Percentiles rank a stretch among this genome's conserved stretches.
Evolutionary conservation across 2,329 filamentous ascomycete genomes (phyloP).

Genomic region (Alternaria sp.): DNA sequence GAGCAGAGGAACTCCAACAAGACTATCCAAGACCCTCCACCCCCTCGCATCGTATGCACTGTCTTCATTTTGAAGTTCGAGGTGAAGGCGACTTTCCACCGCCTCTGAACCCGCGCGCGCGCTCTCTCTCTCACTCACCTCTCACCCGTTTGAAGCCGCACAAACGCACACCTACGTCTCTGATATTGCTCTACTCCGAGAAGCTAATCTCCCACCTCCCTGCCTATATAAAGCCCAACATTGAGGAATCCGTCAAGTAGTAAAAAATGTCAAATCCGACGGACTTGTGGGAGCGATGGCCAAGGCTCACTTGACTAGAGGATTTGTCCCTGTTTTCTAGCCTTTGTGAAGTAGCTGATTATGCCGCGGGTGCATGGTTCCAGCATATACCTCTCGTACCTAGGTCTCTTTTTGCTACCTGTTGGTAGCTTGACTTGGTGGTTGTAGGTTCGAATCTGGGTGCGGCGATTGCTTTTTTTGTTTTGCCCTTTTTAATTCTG

Average conservation of each 20-base stretch:
- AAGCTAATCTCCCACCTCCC: not conserved
- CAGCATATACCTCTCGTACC: constrained; percentile 11
- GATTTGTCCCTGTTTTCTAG: constrained; percentile 5
- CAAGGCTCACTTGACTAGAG: constrained; percentile 1
- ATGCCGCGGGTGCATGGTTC: not conserved
- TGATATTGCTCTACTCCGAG: not conserved
- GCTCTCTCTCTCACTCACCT: not conserved
- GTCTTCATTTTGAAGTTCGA: not conserved
- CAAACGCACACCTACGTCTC: not conserved
- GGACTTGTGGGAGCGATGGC: constrained; percentile 2
- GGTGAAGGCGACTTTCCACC: constrained; percentile 3
- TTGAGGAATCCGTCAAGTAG: not conserved
- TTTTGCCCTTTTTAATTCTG: not conserved
- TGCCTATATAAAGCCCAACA: not conserved
- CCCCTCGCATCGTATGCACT: not conserved
- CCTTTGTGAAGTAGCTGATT: constrained; percentile 7
- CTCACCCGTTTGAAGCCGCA: not conserved
- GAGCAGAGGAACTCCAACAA: not conserved
- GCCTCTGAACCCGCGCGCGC: not conserved
- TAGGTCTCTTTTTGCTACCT: constrained; percentile 1
- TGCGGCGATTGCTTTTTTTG: not conserved
- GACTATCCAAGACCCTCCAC: too few species aligned
- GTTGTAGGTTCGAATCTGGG: constrained; percentile 1
- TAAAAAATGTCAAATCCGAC: not conserved
- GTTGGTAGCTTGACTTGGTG: not conserved